Evolutionary conservation across 1,284 basidiomycete genomes (phyloP).

Genomic region (Malassezia vespertilionis): DNA sequence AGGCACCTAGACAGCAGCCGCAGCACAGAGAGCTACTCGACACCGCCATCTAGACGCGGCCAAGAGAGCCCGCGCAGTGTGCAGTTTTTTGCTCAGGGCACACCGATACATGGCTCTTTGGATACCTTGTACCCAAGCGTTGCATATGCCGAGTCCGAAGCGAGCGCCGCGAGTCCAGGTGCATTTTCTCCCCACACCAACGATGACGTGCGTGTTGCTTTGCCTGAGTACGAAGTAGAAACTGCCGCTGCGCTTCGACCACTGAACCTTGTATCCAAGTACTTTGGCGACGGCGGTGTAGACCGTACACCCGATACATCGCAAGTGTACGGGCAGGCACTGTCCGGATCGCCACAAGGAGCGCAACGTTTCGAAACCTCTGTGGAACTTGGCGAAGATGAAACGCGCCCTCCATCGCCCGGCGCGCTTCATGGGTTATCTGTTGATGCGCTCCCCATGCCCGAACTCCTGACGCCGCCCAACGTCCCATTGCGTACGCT

Average conservation of each 20-base stretch:
- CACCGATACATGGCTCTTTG: conserved; percentile 1
- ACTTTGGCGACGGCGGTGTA: no score
- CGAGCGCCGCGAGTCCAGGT: background rate
- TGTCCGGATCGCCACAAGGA: no score
- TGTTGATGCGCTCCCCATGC: background rate
- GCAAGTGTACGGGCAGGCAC: no score
- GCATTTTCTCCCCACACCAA: background rate
- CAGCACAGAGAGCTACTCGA: no score
- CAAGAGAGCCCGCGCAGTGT: no score
- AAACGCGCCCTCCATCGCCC: background rate
- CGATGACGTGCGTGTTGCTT: background rate
- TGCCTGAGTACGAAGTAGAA: background rate
- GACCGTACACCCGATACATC: no score
- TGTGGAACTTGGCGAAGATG: conserved; percentile 2
- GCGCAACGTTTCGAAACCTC: no score
- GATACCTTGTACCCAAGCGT: conserved; percentile 8
- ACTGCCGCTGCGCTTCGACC: no score
- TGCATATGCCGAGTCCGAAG: background rate
- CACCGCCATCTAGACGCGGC: no score
- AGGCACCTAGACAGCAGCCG: no score
- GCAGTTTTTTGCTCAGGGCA: no score
- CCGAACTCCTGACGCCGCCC: background rate
- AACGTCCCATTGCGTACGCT: conserved; percentile 12
- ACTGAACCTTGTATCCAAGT: conserved; percentile 8
- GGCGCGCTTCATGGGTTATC: conserved; percentile 11